Evolutionary conservation across 2,329 filamentous ascomycete genomes (phyloP), one percentile per base, ranked within the genome.

Genomic region (Cadophora malorum): DNA sequence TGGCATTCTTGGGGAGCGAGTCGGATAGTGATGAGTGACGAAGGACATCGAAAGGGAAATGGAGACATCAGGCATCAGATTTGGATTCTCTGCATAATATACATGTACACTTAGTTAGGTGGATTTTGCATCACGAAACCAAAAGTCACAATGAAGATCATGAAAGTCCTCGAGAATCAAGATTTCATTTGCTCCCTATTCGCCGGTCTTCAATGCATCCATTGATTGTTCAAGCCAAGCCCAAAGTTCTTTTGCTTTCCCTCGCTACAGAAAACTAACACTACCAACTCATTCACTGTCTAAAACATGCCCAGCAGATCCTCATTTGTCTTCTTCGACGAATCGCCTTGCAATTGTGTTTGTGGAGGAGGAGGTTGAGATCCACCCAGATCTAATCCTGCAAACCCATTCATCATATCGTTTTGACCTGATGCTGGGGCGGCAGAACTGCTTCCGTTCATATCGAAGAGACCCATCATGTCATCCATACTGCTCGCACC

Each of bases 371-470:
- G 89, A 21, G 91, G 88, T 72, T 90, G 87, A 71, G 83, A 87
- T 50, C 87, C 88, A 58, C 89, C 86, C 76, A 99, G 83, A 80
- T 93, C 90, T 81, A 99, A 83, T 4, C 88, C 89, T 33, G 90
- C 92, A 77, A 99, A 96, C 0, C 94, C 94, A 76, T 93, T 93
- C 84, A 97, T 84, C 72, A 79, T 64, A 71, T 78, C 74, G 59
- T 78, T 74, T 41, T 74, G 72, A 64, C 76, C 69, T 56, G 74
- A 70, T 74, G 77, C 72, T 19, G 67, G 21, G 75, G 66, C 49
- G 67, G 67, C 63, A 63, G 72, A 70, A 56, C 65, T 70, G 60
- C 78, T 66, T 63, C 72, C 71, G 63, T 71, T 72, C 64, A 72
- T 82, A 52, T 88, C 88, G 76, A 91, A 91, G 35, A 92, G 81